Evolutionary conservation across 108 stramenopile genomes (phyloP).

Genomic region (Chaetoceros tenuissimus): DNA sequence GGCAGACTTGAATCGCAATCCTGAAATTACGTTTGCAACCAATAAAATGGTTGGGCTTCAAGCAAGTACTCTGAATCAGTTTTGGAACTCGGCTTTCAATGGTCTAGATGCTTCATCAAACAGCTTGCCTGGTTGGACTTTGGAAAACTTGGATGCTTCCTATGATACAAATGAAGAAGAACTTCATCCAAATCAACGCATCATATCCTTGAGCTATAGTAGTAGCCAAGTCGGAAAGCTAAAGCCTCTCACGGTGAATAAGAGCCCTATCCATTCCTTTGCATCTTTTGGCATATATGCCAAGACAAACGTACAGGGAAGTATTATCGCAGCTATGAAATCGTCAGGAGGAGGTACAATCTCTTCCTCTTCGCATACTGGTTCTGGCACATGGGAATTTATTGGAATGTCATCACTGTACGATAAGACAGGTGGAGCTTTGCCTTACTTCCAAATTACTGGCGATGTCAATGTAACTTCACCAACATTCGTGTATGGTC

Average conservation of each 20-base stretch:
- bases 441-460: constrained; percentile 29
- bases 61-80: constrained; percentile 15
- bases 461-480: constrained; percentile 28
- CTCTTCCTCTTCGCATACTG: constrained; percentile 13
- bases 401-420: constrained; percentile 23
- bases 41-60: constrained; percentile 16
- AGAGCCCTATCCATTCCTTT: constrained; percentile 14
- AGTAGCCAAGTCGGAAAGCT: too few relatives aligned
- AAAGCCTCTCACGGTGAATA: constrained; percentile 3
- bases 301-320: constrained; percentile 10
- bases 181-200: constrained; percentile 17
- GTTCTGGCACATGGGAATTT: constrained; percentile 24
- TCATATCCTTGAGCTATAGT: constrained; percentile 10
- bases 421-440: constrained; percentile 22
- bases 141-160: constrained; percentile 5
- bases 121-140: constrained; percentile 16
- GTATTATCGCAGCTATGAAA: constrained; percentile 19
- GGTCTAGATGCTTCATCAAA: constrained; percentile 4
- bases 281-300: constrained; percentile 25
- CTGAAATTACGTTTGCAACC: constrained; percentile 15
- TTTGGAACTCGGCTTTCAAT: constrained; percentile 25
- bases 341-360: constrained; percentile 17
- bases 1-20: constrained; percentile 21
- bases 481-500: constrained; percentile 14
- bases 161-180: too few relatives aligned